phyloP scores from a whole-genome alignment of 352 stramenopile species.

The Thraustochytrium sp. region DNA sequence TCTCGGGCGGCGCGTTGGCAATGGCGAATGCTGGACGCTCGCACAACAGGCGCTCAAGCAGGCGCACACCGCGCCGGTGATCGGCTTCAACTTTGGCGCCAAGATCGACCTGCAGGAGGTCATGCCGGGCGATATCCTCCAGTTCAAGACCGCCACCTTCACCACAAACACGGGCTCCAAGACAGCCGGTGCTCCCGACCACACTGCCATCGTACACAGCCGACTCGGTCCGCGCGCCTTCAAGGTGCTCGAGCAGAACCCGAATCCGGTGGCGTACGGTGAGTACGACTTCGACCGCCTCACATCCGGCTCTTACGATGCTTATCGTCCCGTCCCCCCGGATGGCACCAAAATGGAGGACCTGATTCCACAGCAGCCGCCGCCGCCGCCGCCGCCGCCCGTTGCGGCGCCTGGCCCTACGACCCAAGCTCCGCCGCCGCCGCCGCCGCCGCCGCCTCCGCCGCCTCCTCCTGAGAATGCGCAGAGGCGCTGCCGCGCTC shows the following conservation, averaged over 20 bases:
- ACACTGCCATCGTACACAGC: conserved; percentile 5
- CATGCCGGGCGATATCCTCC: conserved; percentile 19
- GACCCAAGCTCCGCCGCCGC: background rate
- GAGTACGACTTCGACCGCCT: conserved; percentile 27
- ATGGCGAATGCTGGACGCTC: conserved; percentile 35
- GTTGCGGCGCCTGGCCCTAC: background rate
- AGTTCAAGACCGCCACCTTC: background rate
- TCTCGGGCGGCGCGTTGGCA: background rate
- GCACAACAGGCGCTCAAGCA: background rate
- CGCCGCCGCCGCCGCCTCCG: conserved; percentile 8
- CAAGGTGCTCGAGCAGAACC: conserved; percentile 28
- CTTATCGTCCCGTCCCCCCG: background rate
- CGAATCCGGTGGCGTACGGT: background rate
- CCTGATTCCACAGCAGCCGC: background rate
- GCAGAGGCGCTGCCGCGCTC: background rate
- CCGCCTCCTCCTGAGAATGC: background rate
- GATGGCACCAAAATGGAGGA: background rate
- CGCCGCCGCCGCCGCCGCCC: background rate
- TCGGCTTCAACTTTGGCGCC: conserved; percentile 26
- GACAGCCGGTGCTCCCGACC: background rate
- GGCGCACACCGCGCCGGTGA: background rate
- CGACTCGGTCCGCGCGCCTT: background rate
- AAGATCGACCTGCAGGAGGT: background rate
- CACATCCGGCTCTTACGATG: background rate
- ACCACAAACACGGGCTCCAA: background rate